Evolutionary conservation across 192 early-diverging fungal species (phyloP), one percentile per base, ranked within the genome.

Genomic region (Allomyces macrogynus): DNA sequence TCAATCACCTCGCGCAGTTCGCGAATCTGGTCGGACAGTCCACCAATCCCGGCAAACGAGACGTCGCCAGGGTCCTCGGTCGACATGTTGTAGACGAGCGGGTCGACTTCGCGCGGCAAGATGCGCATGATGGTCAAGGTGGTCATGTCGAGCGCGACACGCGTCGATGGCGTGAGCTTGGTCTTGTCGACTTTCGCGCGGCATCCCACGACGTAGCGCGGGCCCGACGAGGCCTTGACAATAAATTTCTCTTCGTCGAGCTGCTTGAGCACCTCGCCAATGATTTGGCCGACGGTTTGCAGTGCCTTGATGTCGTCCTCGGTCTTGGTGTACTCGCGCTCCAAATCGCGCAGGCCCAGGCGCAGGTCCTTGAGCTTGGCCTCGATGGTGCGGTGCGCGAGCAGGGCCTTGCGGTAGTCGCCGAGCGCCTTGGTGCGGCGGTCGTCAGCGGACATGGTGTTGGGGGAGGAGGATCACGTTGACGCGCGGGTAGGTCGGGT

Each of bases 141-240:
- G 23, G 96, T 99, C 91, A 99, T 99, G 73, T 99, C 96, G 62
- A 99, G 78, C 5, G 96, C 86, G n/a, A 99, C 96, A 60, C 96
- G 90, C 43, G 91, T 83, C n/a, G 93, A 92, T 68, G 90, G 89
- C 72, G 93, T 95, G 27, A 99, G 78, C 69, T 96, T 93, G 61
- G 85, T 87, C 74, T 97, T 97, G 65, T 92, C 86, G 60, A 99
- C 83, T 66, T 89, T 91, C 67, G 85, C 92, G 5, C 96, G 80
- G 74, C 94, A 97, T 14, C 94, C 94, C 20, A 99, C 96, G 27
- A 99, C 91, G 73, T 99, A 97, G 43, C 96, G 87, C 27, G 96
- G 94, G 4, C 96, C 96, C 66, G 81, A 88, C 27, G 96, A 90
- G 22, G 90, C 85, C 78, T 99, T 99, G 61, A 99, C 95, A 66